These are phyloP conservation scores for Telopea speciosissima DNA, from an alignment of 177 flowering plant genomes.

Conservation along the genomic window DNA sequence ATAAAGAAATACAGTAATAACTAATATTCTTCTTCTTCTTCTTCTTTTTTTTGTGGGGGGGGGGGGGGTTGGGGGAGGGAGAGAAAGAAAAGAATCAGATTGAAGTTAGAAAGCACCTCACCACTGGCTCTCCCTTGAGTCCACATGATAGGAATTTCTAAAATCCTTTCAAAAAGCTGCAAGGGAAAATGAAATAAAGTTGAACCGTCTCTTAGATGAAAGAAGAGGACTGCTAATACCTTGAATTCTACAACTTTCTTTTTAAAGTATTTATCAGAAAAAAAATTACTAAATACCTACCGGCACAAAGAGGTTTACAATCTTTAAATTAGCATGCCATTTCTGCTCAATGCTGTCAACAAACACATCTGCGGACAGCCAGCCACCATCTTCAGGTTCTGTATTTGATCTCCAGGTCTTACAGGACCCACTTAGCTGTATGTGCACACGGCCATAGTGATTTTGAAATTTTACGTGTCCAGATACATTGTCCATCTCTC, in stretches of 20 bases:
- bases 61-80: too few relatives aligned
- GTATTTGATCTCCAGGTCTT: conserved; percentile 77
- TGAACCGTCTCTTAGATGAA: conserved; percentile 1
- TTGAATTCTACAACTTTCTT: neutral
- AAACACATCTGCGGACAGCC: conserved; percentile 84
- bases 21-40: too few relatives aligned
- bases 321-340: conserved; percentile 91
- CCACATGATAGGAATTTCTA: conserved; percentile 93
- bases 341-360: conserved; percentile 81
- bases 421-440: conserved; percentile 77
- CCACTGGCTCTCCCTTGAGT: conserved; percentile 95
- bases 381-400: conserved; percentile 76
- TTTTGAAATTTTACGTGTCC: conserved; percentile 90
- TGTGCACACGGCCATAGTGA: conserved; percentile 77
- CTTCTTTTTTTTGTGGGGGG: too few relatives aligned
- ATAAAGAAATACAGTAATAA: neutral
- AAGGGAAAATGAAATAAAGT: neutral
- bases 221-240: neutral
- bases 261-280: neutral
- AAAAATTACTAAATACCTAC: conserved; percentile 35
- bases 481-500: conserved; percentile 83
- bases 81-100: conserved; percentile 1
- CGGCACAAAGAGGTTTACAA: conserved; percentile 80
- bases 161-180: conserved; percentile 90
- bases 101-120: conserved; percentile 76